A percentile compares a stretch with the other conserved stretches of the same genome.
These are phyloP conservation scores for Paraglomus brasilianum DNA, from an alignment of 192 early-diverging fungal genomes.

Conservation along the genomic window DNA sequence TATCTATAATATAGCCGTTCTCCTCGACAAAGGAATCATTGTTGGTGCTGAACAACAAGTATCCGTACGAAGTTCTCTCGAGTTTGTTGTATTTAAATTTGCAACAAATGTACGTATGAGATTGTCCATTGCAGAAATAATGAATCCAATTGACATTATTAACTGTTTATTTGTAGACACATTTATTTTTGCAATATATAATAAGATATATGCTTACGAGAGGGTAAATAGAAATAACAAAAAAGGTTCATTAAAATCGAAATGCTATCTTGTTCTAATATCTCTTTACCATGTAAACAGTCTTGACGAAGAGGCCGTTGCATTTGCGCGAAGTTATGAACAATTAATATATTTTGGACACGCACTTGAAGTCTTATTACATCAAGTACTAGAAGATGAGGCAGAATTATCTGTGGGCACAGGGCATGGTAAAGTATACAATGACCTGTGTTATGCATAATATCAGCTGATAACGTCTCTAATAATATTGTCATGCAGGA, in stretches of 20 bases:
- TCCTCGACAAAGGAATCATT: constrained; percentile 69
- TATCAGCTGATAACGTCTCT: not conserved
- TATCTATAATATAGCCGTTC: constrained; percentile 51
- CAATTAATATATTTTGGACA: constrained; percentile 87
- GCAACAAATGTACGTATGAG: constrained; percentile 60
- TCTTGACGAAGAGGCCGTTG: constrained; percentile 58
- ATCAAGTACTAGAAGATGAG: constrained; percentile 85
- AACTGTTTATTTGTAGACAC: constrained; percentile 51
- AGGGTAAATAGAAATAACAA: constrained; percentile 34
- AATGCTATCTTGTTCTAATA: not conserved
- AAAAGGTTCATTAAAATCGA: not conserved
- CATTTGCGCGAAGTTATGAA: constrained; percentile 69
- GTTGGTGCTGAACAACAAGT: constrained; percentile 74
- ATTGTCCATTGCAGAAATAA: not conserved
- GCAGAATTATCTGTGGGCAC: constrained; percentile 51
- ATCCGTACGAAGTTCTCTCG: constrained; percentile 52
- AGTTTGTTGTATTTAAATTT: constrained; percentile 60
- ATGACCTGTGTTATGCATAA: not conserved
- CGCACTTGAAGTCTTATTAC: constrained; percentile 88
- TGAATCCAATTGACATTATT: not conserved
- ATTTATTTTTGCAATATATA: constrained; percentile 73
- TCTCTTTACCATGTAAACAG: constrained; percentile 22
- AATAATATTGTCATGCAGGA: constrained; percentile 19
- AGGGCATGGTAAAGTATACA: constrained; percentile 39
- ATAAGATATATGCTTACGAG: constrained; percentile 57